Conservation (phyloP, 768 basidiomycete genomes). For the Pisolithus tinctorius region DNA sequence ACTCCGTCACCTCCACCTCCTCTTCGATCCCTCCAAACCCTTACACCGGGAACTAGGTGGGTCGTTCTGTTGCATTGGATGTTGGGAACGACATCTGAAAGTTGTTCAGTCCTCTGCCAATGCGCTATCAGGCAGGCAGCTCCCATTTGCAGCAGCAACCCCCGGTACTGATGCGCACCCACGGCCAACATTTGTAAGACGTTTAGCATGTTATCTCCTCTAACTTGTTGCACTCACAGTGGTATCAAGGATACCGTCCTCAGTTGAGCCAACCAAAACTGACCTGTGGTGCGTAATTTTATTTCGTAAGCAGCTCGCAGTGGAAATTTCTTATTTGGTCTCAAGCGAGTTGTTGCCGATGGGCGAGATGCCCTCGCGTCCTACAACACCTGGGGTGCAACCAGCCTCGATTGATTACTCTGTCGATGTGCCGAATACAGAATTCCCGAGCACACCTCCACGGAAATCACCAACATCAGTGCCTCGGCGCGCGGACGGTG, state of each 20-base stretch:
- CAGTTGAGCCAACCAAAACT: background rate
- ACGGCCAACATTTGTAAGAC: background rate
- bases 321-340: background rate
- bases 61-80: background rate
- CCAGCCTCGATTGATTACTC: background rate
- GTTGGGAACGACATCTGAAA: no score
- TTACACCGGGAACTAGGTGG: conserved; percentile 29
- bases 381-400: background rate
- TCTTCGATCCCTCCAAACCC: conserved; percentile 16
- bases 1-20: conserved; percentile 12
- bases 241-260: no score
- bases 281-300: background rate
- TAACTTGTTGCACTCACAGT: background rate
- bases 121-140: background rate
- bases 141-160: background rate
- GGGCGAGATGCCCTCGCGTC: background rate
- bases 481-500: background rate
- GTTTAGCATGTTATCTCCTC: background rate
- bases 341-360: no score
- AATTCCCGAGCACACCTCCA: background rate
- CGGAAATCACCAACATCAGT: background rate
- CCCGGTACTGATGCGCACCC: background rate
- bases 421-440: background rate
- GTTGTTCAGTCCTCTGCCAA: background rate
- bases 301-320: background rate